phyloP scores from a whole-genome alignment of 2,329 filamentous ascomycete species.

The Ramularia endophylla region DNA sequence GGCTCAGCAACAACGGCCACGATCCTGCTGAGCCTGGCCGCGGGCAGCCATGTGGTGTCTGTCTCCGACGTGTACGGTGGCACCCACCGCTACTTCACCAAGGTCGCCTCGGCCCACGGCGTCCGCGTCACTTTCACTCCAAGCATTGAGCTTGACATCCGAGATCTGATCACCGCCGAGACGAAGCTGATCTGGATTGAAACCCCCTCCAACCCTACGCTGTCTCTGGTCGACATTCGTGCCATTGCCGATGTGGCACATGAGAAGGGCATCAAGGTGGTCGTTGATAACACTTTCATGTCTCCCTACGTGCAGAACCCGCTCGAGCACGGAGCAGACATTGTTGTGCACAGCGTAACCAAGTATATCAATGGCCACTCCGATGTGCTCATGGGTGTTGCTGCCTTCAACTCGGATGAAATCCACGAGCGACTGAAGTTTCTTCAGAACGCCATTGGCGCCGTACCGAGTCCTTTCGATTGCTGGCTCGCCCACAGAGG shows the following conservation, averaged over 20 bases:
- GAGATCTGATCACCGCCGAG: slow-evolving; percentile 74
- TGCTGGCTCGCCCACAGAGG: slow-evolving; percentile 97
- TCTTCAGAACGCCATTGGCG: slow-evolving; percentile 95
- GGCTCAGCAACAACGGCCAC: slow-evolving; percentile 90
- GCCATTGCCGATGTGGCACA: slow-evolving; percentile 79
- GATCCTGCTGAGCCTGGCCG: slow-evolving; percentile 85
- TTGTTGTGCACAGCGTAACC: slow-evolving; percentile 93
- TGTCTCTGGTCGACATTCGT: slow-evolving; percentile 87
- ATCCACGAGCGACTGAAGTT: slow-evolving; percentile 75
- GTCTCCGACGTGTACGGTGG: slow-evolving; percentile 98
- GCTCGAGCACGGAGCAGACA: slow-evolving; percentile 88
- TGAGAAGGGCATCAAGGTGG: slow-evolving; percentile 80
- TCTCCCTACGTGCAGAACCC: slow-evolving; percentile 97
- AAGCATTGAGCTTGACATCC: slow-evolving; percentile 82
- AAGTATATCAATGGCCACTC: slow-evolving; percentile 99
- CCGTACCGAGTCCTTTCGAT: slow-evolving; percentile 91
- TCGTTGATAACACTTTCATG: slow-evolving; percentile 99
- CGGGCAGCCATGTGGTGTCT: slow-evolving; percentile 89
- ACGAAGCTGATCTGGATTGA: slow-evolving; percentile 98
- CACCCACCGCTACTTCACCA: slow-evolving; percentile 97
- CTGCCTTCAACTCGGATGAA: slow-evolving; percentile 83
- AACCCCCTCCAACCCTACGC: slow-evolving; percentile 87
- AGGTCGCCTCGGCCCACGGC: slow-evolving; percentile 90
- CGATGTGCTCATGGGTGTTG: slow-evolving; percentile 96
- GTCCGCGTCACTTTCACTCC: slow-evolving; percentile 93